A percentile compares a stretch with the other conserved stretches of the same genome.
phyloP scores from a whole-genome alignment of 2,329 filamentous ascomycete species.

The Calonectria pseudoturangicola region DNA sequence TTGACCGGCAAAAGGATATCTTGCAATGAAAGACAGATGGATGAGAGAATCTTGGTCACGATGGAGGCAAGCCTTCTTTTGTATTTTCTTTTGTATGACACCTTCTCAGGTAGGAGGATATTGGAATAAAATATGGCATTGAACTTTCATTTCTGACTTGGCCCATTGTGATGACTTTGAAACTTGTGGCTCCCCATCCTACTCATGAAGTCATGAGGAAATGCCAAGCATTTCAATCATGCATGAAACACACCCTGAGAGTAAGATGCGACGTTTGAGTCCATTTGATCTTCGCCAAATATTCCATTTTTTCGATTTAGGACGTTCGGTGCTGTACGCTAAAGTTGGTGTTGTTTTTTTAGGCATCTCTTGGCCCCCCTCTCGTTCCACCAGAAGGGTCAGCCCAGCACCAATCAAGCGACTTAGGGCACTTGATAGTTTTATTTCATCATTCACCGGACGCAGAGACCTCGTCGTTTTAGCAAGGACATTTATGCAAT shows the following conservation, averaged over 20 bases:
- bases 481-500: neutral
- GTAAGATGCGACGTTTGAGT: too few relatives aligned
- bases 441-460: neutral
- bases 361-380: too few relatives aligned
- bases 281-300: too few relatives aligned
- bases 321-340: too few relatives aligned
- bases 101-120: slow-evolving; percentile 38
- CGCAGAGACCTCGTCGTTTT: neutral
- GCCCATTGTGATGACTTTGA: neutral
- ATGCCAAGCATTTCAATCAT: too few relatives aligned
- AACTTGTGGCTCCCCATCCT: neutral
- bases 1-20: slow-evolving; percentile 32
- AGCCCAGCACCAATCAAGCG: too few relatives aligned
- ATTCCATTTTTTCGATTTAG: too few relatives aligned
- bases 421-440: neutral
- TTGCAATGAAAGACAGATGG: slow-evolving; percentile 30
- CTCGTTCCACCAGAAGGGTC: too few relatives aligned
- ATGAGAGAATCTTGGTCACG: slow-evolving; percentile 25
- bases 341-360: too few relatives aligned
- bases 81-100: slow-evolving; percentile 50
- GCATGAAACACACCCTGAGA: too few relatives aligned
- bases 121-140: slow-evolving; percentile 44
- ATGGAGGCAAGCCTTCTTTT: slow-evolving; percentile 22
- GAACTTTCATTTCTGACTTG: slow-evolving; percentile 10
- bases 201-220: neutral